Conservation (phyloP, 108 stramenopile genomes). For the Cyclotella sp. region DNA sequence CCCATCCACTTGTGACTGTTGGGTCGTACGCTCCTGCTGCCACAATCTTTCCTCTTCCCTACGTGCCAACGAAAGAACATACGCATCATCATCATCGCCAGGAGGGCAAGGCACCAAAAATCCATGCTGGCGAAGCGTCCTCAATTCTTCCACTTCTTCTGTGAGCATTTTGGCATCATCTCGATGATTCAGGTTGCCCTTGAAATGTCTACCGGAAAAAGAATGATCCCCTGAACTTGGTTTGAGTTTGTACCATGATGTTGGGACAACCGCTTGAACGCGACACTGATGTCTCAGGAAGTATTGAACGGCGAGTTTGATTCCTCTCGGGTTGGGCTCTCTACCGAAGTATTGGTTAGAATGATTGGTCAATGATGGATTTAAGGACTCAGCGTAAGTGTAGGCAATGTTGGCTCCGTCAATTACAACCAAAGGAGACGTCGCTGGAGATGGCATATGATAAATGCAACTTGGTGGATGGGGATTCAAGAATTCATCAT, state of each 20-base stretch:
- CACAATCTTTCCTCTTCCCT: slow-evolving; percentile 60
- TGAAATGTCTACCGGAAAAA: slow-evolving; percentile 7
- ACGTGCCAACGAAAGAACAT: slow-evolving; percentile 73
- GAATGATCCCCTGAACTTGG: slow-evolving; percentile 42
- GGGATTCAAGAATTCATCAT: neutral
- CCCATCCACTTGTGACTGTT: slow-evolving; percentile 35
- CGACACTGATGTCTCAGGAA: slow-evolving; percentile 66
- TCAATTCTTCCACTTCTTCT: slow-evolving; percentile 65
- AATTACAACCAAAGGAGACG: slow-evolving; percentile 76
- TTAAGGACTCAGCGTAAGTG: slow-evolving; percentile 68
- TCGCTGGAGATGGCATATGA: slow-evolving; percentile 44
- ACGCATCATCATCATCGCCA: slow-evolving; percentile 88
- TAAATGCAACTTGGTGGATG: slow-evolving; percentile 5
- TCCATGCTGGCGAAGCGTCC: slow-evolving; percentile 53
- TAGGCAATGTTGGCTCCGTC: slow-evolving; percentile 89
- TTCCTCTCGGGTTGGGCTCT: slow-evolving; percentile 70
- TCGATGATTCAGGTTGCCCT: slow-evolving; percentile 14
- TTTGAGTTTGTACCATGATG: slow-evolving; percentile 67
- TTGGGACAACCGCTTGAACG: slow-evolving; percentile 79
- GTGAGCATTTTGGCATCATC: slow-evolving; percentile 63
- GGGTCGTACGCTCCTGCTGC: slow-evolving; percentile 9
- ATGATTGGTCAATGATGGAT: slow-evolving; percentile 36
- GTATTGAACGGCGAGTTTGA: slow-evolving; percentile 67
- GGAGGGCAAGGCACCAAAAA: slow-evolving; percentile 76
- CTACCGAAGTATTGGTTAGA: slow-evolving; percentile 12